phyloP scores from a whole-genome alignment of 2,329 filamentous ascomycete species.

The Clathrospora elynae region DNA sequence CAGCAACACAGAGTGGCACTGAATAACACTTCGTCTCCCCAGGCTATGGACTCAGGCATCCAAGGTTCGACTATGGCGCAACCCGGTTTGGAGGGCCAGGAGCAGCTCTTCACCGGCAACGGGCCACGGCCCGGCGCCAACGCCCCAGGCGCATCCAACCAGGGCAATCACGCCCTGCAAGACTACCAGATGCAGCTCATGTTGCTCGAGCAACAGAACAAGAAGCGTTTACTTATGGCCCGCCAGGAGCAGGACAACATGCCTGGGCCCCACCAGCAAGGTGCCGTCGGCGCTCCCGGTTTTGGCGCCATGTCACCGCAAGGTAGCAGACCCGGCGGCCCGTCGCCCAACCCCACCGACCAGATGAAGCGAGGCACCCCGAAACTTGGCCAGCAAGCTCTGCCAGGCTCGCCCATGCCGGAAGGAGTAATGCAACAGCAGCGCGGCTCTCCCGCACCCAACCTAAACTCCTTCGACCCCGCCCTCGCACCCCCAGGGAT shows the following conservation, averaged over 20 bases:
- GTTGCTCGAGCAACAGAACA: slow-evolving; percentile 85
- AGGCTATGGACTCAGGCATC: slow-evolving; percentile 70
- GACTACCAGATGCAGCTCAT: slow-evolving; percentile 91
- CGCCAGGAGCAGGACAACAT: slow-evolving; percentile 77
- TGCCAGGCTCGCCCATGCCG: slow-evolving; percentile 70
- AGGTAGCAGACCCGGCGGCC: slow-evolving; percentile 69
- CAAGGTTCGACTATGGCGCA: slow-evolving; percentile 85
- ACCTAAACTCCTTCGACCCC: slow-evolving; percentile 57
- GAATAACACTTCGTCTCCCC: slow-evolving; percentile 79
- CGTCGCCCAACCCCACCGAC: slow-evolving; percentile 77
- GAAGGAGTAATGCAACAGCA: slow-evolving; percentile 69
- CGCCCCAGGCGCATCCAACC: slow-evolving; percentile 54
- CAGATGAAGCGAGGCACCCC: slow-evolving; percentile 80
- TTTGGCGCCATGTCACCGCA: slow-evolving; percentile 74
- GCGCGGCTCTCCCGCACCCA: slow-evolving; percentile 65
- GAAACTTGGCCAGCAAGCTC: slow-evolving; percentile 70
- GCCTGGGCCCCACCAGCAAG: slow-evolving; percentile 55
- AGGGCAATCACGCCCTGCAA: slow-evolving; percentile 79
- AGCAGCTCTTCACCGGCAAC: slow-evolving; percentile 45
- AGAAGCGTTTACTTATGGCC: slow-evolving; percentile 83
- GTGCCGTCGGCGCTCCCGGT: slow-evolving; percentile 56
- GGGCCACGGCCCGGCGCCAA: slow-evolving; percentile 56
- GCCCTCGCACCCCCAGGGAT: slow-evolving; percentile 56
- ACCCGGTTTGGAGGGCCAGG: slow-evolving; percentile 51
- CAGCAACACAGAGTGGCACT: slow-evolving; percentile 82